Base-by-base conservation (phyloP, 2,329 filamentous ascomycete genomes). In the Neopestalotiopsis clavispora region DNA sequence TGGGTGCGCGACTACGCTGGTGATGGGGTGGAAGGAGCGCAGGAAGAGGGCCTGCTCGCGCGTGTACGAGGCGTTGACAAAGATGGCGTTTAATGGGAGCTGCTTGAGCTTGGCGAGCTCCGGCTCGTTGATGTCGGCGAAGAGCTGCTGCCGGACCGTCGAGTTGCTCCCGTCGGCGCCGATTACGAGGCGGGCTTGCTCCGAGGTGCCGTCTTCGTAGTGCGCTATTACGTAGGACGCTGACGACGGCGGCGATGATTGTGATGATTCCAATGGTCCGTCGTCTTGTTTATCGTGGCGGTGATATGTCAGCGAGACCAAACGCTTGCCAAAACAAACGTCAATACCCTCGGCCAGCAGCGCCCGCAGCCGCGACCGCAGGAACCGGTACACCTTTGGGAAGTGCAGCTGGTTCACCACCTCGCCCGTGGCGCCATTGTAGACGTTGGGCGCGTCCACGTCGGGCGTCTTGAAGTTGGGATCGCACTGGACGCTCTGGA, bases 31-130 rank as follows among this genome's bases (percentile, higher is more conserved):
- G 67, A 81, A 82, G 6, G 73, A 76, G 4, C 83, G 80, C 40
- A 86, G 75, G 66, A 77, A 81, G 3, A 81, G 76, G 2, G 84
- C 84, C 71, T 81, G 80, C 30, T 84, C 80, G 3, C 73, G 75
- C 32, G 80, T 77, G 71, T 81, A 85, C 60, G 72, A 79, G 4
- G 78, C 75, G 65, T 83, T 82, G 14, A 84, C 77, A 67, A 85
- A 84, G 1, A 82, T 84, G 9, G 83, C 82, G 3, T 78, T 80
- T 66, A 84, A 81, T 2, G 83, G 81, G 6, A 86, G 75, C 28
- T 73, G 75, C 69, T 78, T 80, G 34, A 82, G 78, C 32, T 74
- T 69, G 2, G 77, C 76, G 1, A 58, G 52, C 65, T 76, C 70
- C 4, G 75, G 65, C 23, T 3, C 23, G 23, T 28, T 28, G 23